A percentile compares a stretch with the other conserved stretches of the same genome.
These are phyloP conservation scores for Tylopilus rubrobrunneus DNA, from an alignment of 768 basidiomycete genomes.

Conservation along the genomic window DNA sequence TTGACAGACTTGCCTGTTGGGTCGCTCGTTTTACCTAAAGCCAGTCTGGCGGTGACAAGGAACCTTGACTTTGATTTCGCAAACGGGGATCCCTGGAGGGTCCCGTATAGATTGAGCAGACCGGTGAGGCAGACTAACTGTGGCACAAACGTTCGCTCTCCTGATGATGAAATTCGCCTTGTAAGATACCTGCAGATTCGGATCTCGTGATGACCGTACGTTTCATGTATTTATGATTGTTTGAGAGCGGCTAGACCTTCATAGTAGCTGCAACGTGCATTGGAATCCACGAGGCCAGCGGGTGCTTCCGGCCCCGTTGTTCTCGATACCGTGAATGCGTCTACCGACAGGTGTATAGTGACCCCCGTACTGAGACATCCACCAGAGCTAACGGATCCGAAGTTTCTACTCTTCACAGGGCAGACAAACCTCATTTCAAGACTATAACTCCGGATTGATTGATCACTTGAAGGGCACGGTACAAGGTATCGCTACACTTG, in stretches of 20 bases:
- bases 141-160: background rate
- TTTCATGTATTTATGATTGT: slow-evolving; percentile 1
- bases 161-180: background rate
- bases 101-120: slow-evolving; percentile 65
- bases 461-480: slow-evolving; percentile 48
- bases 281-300: slow-evolving; percentile 43
- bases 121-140: slow-evolving; percentile 38
- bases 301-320: slow-evolving; percentile 37
- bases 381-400: slow-evolving; percentile 5
- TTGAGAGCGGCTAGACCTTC: slow-evolving; percentile 4
- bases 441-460: slow-evolving; percentile 65
- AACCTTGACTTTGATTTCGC: slow-evolving; percentile 77
- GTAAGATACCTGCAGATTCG: slow-evolving; percentile 57
- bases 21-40: slow-evolving; percentile 66
- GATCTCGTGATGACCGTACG: slow-evolving; percentile 49
- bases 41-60: slow-evolving; percentile 63
- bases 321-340: slow-evolving; percentile 58
- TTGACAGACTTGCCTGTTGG: slow-evolving; percentile 69
- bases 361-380: background rate
- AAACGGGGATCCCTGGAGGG: slow-evolving; percentile 35
- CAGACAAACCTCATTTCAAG: slow-evolving; percentile 75
- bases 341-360: slow-evolving; percentile 63
- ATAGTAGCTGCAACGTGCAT: slow-evolving; percentile 43
- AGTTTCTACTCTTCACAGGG: slow-evolving; percentile 90
- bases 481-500: slow-evolving; percentile 59